phyloP scores from a whole-genome alignment of 306 rosid genomes.

The Prunus padus region DNA sequence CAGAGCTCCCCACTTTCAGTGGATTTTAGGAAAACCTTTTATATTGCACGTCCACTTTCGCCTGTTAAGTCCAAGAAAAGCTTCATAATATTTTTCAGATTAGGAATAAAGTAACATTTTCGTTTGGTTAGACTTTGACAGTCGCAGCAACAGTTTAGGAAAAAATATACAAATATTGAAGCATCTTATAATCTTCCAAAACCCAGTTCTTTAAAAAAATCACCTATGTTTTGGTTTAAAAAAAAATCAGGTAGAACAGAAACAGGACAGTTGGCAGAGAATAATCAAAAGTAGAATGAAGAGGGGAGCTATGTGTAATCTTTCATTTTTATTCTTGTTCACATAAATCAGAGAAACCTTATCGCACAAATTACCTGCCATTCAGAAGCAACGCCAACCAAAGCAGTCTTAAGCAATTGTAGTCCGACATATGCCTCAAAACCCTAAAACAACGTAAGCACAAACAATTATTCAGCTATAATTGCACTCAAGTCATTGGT shows the following conservation, averaged over 20 bases:
- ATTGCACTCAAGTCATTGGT: constrained; percentile 3
- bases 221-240: background rate
- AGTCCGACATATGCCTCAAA: constrained; percentile 94
- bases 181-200: background rate
- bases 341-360: constrained; percentile 13
- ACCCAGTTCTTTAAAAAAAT: constrained; percentile 8
- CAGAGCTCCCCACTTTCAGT: background rate
- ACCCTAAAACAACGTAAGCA: constrained; percentile 48
- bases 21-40: background rate
- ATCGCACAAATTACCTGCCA: constrained; percentile 77
- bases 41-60: background rate
- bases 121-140: background rate
- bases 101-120: background rate
- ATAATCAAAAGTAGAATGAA: background rate
- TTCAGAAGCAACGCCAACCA: constrained; percentile 64
- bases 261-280: background rate
- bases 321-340: background rate
- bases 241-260: background rate
- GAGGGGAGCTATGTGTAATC: background rate
- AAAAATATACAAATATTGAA: background rate
- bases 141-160: background rate
- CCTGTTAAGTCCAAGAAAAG: background rate
- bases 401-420: constrained; percentile 69
- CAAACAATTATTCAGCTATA: constrained; percentile 20
- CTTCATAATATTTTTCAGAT: too few relatives aligned